phyloP scores from a whole-genome alignment of 495 filamentous ascomycete species.

The Endocarpon pusillum region DNA sequence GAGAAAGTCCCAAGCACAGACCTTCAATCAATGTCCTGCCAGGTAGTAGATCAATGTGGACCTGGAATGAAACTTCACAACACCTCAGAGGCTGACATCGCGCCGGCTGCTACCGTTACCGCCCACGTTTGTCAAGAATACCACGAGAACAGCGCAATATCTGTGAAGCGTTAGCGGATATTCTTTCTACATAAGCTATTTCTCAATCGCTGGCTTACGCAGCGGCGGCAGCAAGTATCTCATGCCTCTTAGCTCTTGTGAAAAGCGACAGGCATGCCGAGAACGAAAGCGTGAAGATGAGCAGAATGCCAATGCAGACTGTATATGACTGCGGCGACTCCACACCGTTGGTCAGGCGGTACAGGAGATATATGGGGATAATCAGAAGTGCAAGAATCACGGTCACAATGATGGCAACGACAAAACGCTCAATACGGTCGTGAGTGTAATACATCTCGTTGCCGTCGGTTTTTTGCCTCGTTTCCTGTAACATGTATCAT shows the following conservation, averaged over 20 bases:
- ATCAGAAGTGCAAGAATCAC: constrained; percentile 11
- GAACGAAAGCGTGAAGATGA: constrained; percentile 2
- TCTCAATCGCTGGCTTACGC: constrained; percentile 6
- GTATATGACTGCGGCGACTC: background rate
- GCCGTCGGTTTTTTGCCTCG: background rate
- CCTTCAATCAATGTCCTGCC: too few relatives aligned
- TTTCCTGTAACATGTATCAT: background rate
- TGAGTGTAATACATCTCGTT: constrained; percentile 4
- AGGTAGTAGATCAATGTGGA: too few relatives aligned
- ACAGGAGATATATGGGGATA: constrained; percentile 12
- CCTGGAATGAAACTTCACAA: too few relatives aligned
- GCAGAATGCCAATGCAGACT: constrained; percentile 5
- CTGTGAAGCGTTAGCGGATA: constrained; percentile 1
- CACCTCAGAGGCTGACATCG: too few relatives aligned
- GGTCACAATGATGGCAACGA: constrained; percentile 8
- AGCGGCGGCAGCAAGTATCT: constrained; percentile 5
- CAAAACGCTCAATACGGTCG: constrained; percentile 6
- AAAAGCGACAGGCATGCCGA: constrained; percentile 4
- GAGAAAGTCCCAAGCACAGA: too few relatives aligned
- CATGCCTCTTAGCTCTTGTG: constrained; percentile 3
- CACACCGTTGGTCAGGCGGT: constrained; percentile 2
- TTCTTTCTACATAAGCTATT: background rate
- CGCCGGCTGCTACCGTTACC: too few relatives aligned
- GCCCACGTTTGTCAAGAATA: constrained; percentile 5
- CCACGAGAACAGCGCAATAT: constrained; percentile 6